phyloP scores from a whole-genome alignment of 2,329 filamentous ascomycete genomes.

The Chaetothyriales sp. region DNA sequence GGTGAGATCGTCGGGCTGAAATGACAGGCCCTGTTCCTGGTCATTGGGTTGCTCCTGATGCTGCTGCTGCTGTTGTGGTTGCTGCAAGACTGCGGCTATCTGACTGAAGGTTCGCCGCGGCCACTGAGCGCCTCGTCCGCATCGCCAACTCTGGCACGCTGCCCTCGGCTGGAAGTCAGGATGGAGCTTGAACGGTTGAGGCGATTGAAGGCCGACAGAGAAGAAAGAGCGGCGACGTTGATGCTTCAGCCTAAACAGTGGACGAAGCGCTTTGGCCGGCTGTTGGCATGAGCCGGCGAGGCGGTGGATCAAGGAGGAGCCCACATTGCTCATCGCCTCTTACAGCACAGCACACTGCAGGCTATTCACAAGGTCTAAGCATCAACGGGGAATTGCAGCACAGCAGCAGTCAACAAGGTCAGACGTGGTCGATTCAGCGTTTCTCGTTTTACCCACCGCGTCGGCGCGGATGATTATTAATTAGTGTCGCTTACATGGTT shows the following conservation, averaged over 20 bases:
- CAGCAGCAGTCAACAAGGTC: neutral
- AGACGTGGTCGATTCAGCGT: neutral
- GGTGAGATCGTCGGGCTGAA: constrained; percentile 9
- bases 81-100: neutral
- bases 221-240: neutral
- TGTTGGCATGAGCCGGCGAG: neutral
- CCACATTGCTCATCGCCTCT: constrained; percentile 1
- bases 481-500: neutral
- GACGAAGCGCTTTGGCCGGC: neutral
- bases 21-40: constrained; percentile 12
- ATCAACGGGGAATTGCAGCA: neutral
- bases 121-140: neutral
- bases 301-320: neutral
- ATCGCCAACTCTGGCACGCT: too few species aligned
- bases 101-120: neutral
- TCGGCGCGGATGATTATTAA: neutral
- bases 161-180: neutral
- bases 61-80: neutral
- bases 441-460: neutral
- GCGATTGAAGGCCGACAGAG: neutral
- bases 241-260: neutral
- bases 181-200: neutral
- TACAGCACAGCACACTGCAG: neutral
- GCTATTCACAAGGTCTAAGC: neutral
- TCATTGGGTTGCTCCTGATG: neutral